Evolutionary conservation across 768 basidiomycete species (phyloP).

Genomic region (Strobilomyces confusus): DNA sequence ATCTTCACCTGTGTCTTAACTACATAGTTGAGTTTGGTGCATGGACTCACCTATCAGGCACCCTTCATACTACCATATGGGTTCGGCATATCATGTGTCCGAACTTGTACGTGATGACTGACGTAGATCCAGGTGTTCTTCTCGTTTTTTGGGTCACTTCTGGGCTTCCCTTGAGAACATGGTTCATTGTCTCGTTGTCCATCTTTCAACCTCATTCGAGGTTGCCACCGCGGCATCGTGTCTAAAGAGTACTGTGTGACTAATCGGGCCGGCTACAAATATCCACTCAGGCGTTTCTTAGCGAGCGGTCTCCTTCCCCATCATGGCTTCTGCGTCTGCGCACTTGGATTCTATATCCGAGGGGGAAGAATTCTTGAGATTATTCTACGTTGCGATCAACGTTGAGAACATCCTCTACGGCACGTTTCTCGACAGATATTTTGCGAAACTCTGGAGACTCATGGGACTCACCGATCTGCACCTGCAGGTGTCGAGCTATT

Average conservation of each 20-base stretch:
- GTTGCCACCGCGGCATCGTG: neutral
- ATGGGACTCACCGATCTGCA: neutral
- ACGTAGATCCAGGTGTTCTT: neutral
- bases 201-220: neutral
- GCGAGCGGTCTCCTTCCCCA: neutral
- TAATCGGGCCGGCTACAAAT: neutral
- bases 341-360: neutral
- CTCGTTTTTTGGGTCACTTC: neutral
- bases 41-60: neutral
- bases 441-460: neutral
- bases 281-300: neutral
- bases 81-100: neutral
- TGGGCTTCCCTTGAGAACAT: neutral
- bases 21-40: no score
- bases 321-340: neutral
- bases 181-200: neutral
- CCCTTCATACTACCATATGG: neutral
- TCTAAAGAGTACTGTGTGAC: neutral
- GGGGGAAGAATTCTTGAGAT: constrained; percentile 3
- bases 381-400: constrained; percentile 15
- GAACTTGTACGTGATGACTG: neutral
- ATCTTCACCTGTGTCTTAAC: no score
- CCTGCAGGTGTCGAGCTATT: constrained; percentile 20
- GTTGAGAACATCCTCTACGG: constrained; percentile 22
- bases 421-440: neutral